Base-by-base conservation (phyloP, 176 grass and related monocot genomes). In the Aegilops speltoides region DNA sequence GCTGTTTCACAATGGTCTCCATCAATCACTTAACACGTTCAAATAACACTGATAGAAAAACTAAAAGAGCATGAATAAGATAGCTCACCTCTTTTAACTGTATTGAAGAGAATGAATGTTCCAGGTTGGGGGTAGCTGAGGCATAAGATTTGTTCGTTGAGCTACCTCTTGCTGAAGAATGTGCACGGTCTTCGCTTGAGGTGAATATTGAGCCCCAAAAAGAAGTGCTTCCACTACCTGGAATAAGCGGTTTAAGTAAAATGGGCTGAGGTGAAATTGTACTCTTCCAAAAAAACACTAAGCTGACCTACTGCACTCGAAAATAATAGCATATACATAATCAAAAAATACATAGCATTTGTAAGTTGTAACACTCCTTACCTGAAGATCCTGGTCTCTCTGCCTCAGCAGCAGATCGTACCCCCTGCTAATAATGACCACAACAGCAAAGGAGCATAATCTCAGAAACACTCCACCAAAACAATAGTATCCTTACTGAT, bases 171-270 rank as follows among this genome's bases (percentile, higher is more conserved):
- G 82, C 85, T 83, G 92, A 81, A 79, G 87, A 64, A 86, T 81
- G 87, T 26, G 83, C 28, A 32, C 90, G 85, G 45, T 99, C 97
- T 54, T 99, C 97, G 29, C 75, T 95, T 69, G 82, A 83, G 64
- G 85, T 86, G 87, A 96, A 99, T 82, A 99, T 96, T 87, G 91
- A 92, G 56, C 85, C 92, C 97, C 97, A 99, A 64, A 87, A 91
- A 12, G 92, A 96, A 68, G 87, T 84, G 70, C 64, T 92, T 90
- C 90, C 85, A 87, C 87, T 83, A 85, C 89, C 91, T 93, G 80
- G 88, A 93, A 82, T 64, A 17, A 87, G 11, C 24, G 45, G 29
- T 19, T 19, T 45, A 77, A 68, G 12, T 59, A 78, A 86, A 70
- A 64, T 86, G 63, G 65, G 33, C 19, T 43, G 4, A 57, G 23